phyloP scores from a whole-genome alignment of 495 filamentous ascomycete species.

The Penicillium crystallinum region DNA sequence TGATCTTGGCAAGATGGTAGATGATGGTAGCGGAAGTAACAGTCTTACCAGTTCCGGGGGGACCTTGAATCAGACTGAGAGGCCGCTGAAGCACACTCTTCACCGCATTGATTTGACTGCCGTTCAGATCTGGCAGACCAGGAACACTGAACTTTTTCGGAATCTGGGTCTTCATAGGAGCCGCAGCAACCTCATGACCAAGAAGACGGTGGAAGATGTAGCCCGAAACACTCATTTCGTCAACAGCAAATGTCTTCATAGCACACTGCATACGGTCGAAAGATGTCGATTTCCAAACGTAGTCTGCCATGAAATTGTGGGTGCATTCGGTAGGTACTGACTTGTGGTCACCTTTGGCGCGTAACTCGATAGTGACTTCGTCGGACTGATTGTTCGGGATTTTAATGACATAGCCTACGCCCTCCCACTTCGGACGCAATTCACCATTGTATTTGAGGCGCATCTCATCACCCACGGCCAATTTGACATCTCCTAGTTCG shows the following conservation, averaged over 20 bases:
- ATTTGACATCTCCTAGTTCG: slow-evolving; percentile 94
- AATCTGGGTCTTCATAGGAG: slow-evolving; percentile 93
- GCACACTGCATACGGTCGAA: slow-evolving; percentile 99
- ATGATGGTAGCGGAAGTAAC: slow-evolving; percentile 99
- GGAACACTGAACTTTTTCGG: slow-evolving; percentile 96
- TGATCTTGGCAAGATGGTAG: slow-evolving; percentile 93
- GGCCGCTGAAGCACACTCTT: slow-evolving; percentile 93
- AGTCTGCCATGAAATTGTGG: slow-evolving; percentile 96
- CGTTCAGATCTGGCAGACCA: slow-evolving; percentile 91
- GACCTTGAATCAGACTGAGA: slow-evolving; percentile 92
- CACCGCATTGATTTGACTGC: slow-evolving; percentile 93
- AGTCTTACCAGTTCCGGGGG: slow-evolving; percentile 96
- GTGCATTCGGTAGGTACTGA: slow-evolving; percentile 96
- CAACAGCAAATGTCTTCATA: slow-evolving; percentile 98
- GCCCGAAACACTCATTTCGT: slow-evolving; percentile 96
- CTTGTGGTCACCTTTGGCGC: slow-evolving; percentile 86
- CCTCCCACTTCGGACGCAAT: slow-evolving; percentile 91
- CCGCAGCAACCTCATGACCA: slow-evolving; percentile 91
- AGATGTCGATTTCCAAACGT: slow-evolving; percentile 99
- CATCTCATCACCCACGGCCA: slow-evolving; percentile 99
- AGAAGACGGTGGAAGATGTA: slow-evolving; percentile 98
- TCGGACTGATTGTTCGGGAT: slow-evolving; percentile 99
- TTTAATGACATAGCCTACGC: slow-evolving; percentile 98
- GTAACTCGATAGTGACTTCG: slow-evolving; percentile 92
- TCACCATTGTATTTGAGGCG: slow-evolving; percentile 93